phyloP scores from a whole-genome alignment of 768 basidiomycete genomes.

The Lyophyllum decastes region DNA sequence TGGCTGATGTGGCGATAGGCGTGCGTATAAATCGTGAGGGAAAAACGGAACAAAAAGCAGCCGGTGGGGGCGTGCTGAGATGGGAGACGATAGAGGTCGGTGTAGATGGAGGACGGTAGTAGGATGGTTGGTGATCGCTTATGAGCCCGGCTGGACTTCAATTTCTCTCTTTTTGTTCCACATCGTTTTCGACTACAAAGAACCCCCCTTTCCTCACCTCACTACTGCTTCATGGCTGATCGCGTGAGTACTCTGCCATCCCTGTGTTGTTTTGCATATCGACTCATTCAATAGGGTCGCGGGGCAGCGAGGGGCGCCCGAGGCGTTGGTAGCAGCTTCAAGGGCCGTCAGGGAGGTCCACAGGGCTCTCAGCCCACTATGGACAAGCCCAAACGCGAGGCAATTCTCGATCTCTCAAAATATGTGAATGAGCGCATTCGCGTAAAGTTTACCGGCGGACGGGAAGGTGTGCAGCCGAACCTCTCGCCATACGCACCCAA shows the following conservation, averaged over 20 bases:
- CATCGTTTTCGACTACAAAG: constrained; percentile 7
- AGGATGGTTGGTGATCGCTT: constrained; percentile 6
- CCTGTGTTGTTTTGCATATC: constrained; percentile 28
- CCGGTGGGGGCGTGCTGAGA: constrained; percentile 1
- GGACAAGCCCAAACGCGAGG: constrained; percentile 88
- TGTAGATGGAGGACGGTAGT: constrained; percentile 7
- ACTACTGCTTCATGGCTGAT: constrained; percentile 51
- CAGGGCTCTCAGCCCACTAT: constrained; percentile 48
- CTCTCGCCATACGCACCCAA: not conserved
- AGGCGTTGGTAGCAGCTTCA: constrained; percentile 45
- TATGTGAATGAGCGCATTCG: constrained; percentile 91
- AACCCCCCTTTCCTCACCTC: constrained; percentile 9
- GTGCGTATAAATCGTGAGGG: constrained; percentile 17
- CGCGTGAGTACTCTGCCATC: constrained; percentile 45
- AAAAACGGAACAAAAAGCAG: constrained; percentile 4
- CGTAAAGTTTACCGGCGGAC: constrained; percentile 97
- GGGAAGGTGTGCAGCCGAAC: constrained; percentile 66
- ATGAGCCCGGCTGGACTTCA: constrained; percentile 17
- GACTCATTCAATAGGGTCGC: constrained; percentile 56
- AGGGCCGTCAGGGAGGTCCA: constrained; percentile 52
- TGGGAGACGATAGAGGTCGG: constrained; percentile 1
- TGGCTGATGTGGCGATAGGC: constrained; percentile 40
- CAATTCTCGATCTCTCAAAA: constrained; percentile 93
- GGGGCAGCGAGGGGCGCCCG: constrained; percentile 47
- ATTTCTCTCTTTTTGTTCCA: constrained; percentile 9